phyloP scores from a whole-genome alignment of 2,329 filamentous ascomycete species.

The Aspergillus costaricaensis region DNA sequence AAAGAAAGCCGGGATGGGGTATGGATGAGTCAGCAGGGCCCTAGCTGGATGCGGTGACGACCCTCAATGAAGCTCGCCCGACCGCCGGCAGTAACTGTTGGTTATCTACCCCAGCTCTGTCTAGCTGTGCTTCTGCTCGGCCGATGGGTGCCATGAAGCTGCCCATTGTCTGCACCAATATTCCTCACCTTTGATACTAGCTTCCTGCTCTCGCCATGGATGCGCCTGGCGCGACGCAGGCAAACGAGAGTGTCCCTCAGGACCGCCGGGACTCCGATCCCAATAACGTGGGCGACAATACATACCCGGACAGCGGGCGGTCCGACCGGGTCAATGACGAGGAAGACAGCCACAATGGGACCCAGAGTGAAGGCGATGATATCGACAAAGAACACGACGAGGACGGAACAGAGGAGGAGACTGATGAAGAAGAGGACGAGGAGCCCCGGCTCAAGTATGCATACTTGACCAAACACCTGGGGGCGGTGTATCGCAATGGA shows the following conservation, averaged over 20 bases:
- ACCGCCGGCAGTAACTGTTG: not conserved
- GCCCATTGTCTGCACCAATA: conserved; percentile 7
- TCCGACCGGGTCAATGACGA: conserved; percentile 23
- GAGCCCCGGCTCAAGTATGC: conserved; percentile 94
- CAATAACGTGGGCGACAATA: conserved; percentile 20
- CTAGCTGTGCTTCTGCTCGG: conserved; percentile 8
- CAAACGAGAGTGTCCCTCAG: conserved; percentile 26
- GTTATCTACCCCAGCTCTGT: conserved; percentile 1
- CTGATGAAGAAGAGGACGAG: conserved; percentile 80
- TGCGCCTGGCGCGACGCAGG: conserved; percentile 38
- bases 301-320: conserved; percentile 13
- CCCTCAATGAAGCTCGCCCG: not conserved
- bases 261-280: conserved; percentile 21
- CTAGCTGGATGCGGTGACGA: not conserved
- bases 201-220: conserved; percentile 40
- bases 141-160: conserved; percentile 16
- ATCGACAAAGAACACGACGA: conserved; percentile 38
- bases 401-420: conserved; percentile 58
- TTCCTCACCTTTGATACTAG: conserved; percentile 25
- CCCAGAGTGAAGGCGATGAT: conserved; percentile 28
- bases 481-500: conserved; percentile 84
- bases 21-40: not conserved
- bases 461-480: conserved; percentile 77
- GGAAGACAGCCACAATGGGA: conserved; percentile 23
- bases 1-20: not conserved